Evolutionary conservation across 2,329 filamentous ascomycete species (phyloP).

Genomic region (Claviceps lovelessii): DNA sequence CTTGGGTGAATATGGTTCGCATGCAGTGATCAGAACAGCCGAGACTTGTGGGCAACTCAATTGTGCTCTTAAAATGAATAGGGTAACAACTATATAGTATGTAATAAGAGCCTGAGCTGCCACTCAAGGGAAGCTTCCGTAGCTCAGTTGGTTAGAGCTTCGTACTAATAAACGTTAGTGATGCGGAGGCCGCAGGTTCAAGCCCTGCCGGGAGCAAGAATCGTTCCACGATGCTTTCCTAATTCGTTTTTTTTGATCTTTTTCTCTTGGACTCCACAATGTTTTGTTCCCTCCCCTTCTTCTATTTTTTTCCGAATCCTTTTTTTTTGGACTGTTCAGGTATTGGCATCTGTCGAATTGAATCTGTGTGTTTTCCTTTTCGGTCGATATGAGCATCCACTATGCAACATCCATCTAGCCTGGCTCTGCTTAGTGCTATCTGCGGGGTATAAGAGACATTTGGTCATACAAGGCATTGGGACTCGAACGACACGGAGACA

Average conservation of each 20-base stretch:
- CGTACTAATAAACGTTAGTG: constrained; percentile 11
- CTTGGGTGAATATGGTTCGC: too few relatives aligned
- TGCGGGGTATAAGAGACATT: not conserved
- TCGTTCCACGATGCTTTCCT: constrained; percentile 7
- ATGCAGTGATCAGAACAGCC: too few relatives aligned
- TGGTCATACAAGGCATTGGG: not conserved
- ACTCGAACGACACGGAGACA: not conserved
- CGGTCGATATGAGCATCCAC: too few relatives aligned
- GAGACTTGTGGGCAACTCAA: too few relatives aligned
- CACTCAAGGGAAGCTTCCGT: constrained; percentile 6
- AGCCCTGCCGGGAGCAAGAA: constrained; percentile 10
- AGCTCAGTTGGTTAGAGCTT: constrained; percentile 13
- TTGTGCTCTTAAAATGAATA: too few relatives aligned
- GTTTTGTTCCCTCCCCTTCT: too few relatives aligned
- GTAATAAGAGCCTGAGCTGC: rapidly evolving
- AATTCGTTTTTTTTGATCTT: not conserved
- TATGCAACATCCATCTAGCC: too few relatives aligned
- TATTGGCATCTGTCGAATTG: too few relatives aligned
- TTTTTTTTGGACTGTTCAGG: too few relatives aligned
- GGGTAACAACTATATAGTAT: not conserved
- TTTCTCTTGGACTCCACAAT: not conserved
- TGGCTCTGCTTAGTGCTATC: too few relatives aligned
- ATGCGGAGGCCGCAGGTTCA: constrained; percentile 11
- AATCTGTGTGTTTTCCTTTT: too few relatives aligned
- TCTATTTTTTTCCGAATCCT: too few relatives aligned